A percentile compares a stretch with the other conserved stretches of the same genome.
Conservation (phyloP, 306 rosid genomes). For the Canavalia gladiata region DNA sequence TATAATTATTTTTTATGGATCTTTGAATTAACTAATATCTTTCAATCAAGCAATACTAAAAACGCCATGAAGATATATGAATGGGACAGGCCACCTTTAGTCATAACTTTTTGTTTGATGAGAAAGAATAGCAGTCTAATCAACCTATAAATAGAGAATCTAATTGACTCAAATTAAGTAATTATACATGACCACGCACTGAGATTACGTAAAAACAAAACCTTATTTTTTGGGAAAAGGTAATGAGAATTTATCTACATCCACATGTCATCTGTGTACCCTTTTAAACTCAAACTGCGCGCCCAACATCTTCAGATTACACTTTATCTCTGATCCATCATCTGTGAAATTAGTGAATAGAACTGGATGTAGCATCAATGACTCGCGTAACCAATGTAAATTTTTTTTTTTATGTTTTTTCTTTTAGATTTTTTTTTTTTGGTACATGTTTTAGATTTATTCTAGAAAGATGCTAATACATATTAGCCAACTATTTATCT, state of each 20-base stretch:
- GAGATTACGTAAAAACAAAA: slow-evolving; percentile 17
- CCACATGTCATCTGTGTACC: not conserved
- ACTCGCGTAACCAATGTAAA: not conserved
- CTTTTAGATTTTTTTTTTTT: too few relatives aligned
- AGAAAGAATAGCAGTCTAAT: slow-evolving; percentile 28
- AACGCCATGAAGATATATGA: slow-evolving; percentile 28
- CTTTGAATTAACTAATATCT: not conserved
- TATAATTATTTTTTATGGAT: not conserved
- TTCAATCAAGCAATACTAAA: slow-evolving; percentile 7
- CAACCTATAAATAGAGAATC: slow-evolving; percentile 27
- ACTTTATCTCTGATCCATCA: not conserved
- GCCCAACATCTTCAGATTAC: not conserved
- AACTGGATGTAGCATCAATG: not conserved
- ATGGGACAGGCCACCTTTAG: slow-evolving; percentile 29
- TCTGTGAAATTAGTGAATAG: not conserved
- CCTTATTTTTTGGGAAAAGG: not conserved
- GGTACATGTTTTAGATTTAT: too few relatives aligned
- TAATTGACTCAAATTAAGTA: not conserved
- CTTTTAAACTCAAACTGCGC: slow-evolving; percentile 9
- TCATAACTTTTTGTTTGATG: slow-evolving; percentile 24
- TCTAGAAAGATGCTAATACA: not conserved
- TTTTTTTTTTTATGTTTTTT: not conserved
- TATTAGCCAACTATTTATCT: not conserved
- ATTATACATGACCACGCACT: not conserved
- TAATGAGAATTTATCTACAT: not conserved